Evolutionary conservation across 2,329 filamentous ascomycete genomes (phyloP), one percentile per base, ranked within the genome.

Genomic region (Bipolaris victoriae): DNA sequence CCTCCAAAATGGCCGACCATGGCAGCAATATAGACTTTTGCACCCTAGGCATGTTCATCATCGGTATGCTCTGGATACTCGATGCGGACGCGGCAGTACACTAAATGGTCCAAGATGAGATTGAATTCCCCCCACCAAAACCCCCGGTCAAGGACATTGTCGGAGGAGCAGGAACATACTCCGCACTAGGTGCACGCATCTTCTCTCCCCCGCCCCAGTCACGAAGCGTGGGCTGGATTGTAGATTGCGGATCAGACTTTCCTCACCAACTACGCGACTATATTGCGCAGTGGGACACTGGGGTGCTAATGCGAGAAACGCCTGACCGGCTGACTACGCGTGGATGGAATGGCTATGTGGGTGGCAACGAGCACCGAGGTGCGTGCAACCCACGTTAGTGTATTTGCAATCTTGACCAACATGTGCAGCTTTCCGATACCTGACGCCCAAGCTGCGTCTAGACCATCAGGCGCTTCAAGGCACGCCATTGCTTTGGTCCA

Each of bases 231-330:
- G 92, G 91, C 62, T 98, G 93, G 93, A 88, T 98, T 61, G 86
- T 98, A 41, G 94, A 99, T 76, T 86, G 88, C 68, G 95, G 95
- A 29, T 89, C 86, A 15, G 95, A 98, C 77, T 98, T 98, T 65
- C 93, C 94, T 0, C 62, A 80, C 0, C 78, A 84, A 11, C 81
- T 96, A 50, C 83, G 84, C 46, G 72, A 82, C 2, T 81, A 85
- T 41, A 87, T 99, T 64, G 78, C 83, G 13, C 83, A 85, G 41
- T 97, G 95, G 93, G 78, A 87, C 15, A 97, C 93, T 1, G 85
- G 86, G 5, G 90, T 86, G 18, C 70, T 92, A 15, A 79, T 95
- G 63, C 86, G 92, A 51, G 79, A 86, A 47, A 87, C 90, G 52
- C 80, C 82, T 1, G 76, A 83, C 6, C 86, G 91, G 22, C 81